Base-by-base conservation (phyloP, 805 yeast species). In the Candida khao-thaluensis region DNA sequence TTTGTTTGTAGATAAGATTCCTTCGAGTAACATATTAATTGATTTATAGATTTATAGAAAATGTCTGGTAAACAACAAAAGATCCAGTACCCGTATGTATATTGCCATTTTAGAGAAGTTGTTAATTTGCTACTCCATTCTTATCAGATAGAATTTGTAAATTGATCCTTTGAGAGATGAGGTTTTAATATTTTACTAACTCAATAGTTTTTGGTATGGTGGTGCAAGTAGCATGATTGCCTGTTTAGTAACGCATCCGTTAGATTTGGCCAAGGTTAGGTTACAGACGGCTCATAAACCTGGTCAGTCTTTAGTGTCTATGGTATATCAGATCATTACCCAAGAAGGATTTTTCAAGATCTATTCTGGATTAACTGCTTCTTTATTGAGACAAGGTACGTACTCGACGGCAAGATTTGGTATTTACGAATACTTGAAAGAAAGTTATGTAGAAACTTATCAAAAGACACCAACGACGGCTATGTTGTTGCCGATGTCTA, bases 341-440 rank as follows among this genome's bases (percentile, higher is more conserved):
- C 59, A 69, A 38, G 93, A 86, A 58, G 95, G 87, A 7, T 49
- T 69, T n/a, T 53, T 73, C 30, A 85, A 83, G 24, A 71, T 85
- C n/a, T 87, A 88, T 55, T 77, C 86, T 1, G 96, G 96, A 1
- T 69, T 87, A 28, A 77, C 85, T 40, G 96, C 96, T 1, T 82
- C 93, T 2, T 59, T 88, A 28, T 65, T 87, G 40, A 77, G 96
- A 56, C 96, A 88, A 61, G 93, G 87, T 2, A 86, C 96, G 2
- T 87, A 88, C 57, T 85, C 95, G 1, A 81, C 95, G 2, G 81
- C 88, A 1, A 69, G 96, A 55, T 87, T 87, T 53, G 96, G 95
- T 29, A 77, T 81, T n/a, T 87, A 87, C 59, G 96, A 87, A 57
- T 70, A 69, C 42, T 66, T 86, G 52, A 87, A 87, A 52, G 87